Base-by-base conservation (phyloP, 768 basidiomycete species). In the Phanerochaete sordida region DNA sequence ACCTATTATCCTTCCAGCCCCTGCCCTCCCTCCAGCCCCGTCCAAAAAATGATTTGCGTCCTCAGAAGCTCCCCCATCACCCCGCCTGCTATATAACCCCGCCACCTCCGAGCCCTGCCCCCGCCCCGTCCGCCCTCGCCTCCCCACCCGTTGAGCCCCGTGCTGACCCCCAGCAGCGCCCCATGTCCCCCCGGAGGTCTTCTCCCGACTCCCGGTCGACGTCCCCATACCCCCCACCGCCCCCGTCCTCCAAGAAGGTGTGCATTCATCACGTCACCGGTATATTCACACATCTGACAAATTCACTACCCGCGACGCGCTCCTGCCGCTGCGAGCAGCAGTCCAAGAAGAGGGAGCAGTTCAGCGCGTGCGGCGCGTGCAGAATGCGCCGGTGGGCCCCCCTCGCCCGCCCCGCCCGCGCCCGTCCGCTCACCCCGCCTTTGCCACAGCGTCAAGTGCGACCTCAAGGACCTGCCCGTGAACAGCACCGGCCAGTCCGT, bases 321-420 rank as follows among this genome's bases (percentile, higher is more conserved):
- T 27, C 35, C 19, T 31, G 30, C 43, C 16, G n/a, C 13, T 44
- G 12, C n/a, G 33, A 43, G 33, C 31, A 46, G 26, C 59, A 58
- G 55, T 57, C 60, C 43, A 64, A 61, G 47, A 64, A 64, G 30
- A 43, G 63, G 11, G 63, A 64, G 43, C 63, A 64, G 47, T 64
- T 64, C 52, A 64, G 63, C 43, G 94, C 94, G 8, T 96, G 95
- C 70, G 93, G 93, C 59, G 92, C 93, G 30, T 97, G 95, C 73
- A 86, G 93, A 61, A 91, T 91, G 85, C 76, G 95, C 71, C 84
- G 95, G 88, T 89, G 55, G 39, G 74, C 64, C 23, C 58, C 51
- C 46, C 16, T 37, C 49, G 51, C 58, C 66, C 56, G 48, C 68
- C 49, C 58, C 56, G 39, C 57, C 33, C 26, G 44, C 24, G 13